Evolutionary conservation across 1,139 yeast genomes (phyloP), one percentile per base, ranked within the genome.

Genomic region (Hansenula anomala): DNA sequence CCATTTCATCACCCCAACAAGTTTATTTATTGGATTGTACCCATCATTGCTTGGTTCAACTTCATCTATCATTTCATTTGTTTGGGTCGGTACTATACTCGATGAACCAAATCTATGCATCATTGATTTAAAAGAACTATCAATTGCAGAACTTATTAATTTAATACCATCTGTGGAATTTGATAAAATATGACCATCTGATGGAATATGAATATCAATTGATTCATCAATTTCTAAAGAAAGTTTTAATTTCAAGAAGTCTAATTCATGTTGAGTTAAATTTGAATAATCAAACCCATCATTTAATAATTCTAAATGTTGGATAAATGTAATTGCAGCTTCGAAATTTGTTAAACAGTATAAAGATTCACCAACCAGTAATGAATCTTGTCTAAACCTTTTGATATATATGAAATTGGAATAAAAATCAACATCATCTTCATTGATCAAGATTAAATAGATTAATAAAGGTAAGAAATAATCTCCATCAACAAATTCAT

Each of bases 291-390:
- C 38, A 12, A 26, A 31, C 5, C 20, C 28, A 13, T 36, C 42
- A 14, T 36, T 25, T 8, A 13, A 14, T 18, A 45, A 30, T 15
- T 42, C 40, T 2, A 44, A 15, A 5, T 35, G 64, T 33, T 72
- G 72, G n/a, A 77, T 49, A 45, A 76, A 78, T 17, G 71, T 69
- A 16, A 79, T 59, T 4, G 83, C 75, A 1, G 88, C 88, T 49
- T 80, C 86, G 36, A 77, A 60, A 52, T 80, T 80, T 2, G 87
- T 80, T 35, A 79, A 55, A 36, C 80, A 78, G 54, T 78, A 80
- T 23, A 75, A 57, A 22, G 75, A 65, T 44, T 76, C 78, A 22
- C 81, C 80, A 22, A 60, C 61, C 30, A 73, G 51, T 16, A 67
- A 62, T 20, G 59, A 55, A 28, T 64, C 63, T 43, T 78, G 75